Conservation (phyloP, 1,284 basidiomycete species). For the Marasmius sp. region DNA sequence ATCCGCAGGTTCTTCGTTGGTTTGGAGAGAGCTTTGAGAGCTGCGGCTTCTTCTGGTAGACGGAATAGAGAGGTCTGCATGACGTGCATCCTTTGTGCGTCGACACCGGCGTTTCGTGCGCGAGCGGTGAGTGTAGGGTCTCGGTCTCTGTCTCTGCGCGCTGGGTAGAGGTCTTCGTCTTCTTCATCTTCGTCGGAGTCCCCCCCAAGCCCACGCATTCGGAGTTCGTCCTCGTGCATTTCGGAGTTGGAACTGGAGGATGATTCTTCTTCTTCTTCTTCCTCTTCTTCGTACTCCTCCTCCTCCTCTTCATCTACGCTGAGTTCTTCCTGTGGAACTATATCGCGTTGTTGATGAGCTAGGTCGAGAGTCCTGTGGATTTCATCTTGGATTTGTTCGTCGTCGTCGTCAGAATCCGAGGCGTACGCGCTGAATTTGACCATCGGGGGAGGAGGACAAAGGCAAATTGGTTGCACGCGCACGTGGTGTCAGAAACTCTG, state of each 20-base stretch:
- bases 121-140: conserved; percentile 54
- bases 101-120: conserved; percentile 70
- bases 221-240: not conserved
- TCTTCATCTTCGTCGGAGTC: not conserved
- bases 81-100: conserved; percentile 83
- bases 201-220: not conserved
- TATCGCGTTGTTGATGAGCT: not conserved
- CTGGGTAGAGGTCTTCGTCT: conserved; percentile 7
- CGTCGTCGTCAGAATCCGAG: not conserved
- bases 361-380: not conserved
- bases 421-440: not conserved
- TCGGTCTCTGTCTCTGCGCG: too few species aligned
- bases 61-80: conserved; percentile 91
- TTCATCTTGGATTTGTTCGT: not conserved
- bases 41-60: conserved; percentile 66
- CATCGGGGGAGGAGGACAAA: not conserved
- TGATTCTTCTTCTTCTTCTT: too few species aligned
- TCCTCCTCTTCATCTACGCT: not conserved
- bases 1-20: conserved; percentile 23
- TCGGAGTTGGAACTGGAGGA: not conserved
- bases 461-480: not conserved
- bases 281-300: too few species aligned
- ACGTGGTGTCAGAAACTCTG: not conserved
- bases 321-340: not conserved
- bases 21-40: conserved; percentile 48